Conservation (phyloP, 805 yeast species). For the Lipomyces orientalis region DNA sequence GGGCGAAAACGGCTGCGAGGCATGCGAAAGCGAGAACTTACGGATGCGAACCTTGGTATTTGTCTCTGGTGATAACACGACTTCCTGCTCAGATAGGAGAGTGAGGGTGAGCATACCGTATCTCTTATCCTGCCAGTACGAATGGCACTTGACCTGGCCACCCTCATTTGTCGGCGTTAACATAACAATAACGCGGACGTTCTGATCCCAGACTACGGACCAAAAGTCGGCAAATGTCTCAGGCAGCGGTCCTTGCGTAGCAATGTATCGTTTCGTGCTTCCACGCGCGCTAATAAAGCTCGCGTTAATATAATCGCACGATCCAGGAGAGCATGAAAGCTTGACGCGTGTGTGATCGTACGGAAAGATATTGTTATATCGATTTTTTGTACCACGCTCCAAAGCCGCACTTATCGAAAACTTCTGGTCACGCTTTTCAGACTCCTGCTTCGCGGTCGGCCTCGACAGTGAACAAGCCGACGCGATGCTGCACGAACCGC, state of each 20-base stretch:
- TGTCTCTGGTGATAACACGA: conserved; percentile 30
- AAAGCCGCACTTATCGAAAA: conserved; percentile 60
- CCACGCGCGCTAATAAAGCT: conserved; percentile 59
- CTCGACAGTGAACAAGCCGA: not conserved
- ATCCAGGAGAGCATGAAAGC: conserved; percentile 44
- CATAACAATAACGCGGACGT: conserved; percentile 70
- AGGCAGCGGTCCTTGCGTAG: conserved; percentile 89
- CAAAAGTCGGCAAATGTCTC: conserved; percentile 86
- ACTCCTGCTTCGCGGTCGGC: not conserved
- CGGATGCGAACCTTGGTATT: conserved; percentile 47
- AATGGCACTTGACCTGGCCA: conserved; percentile 80
- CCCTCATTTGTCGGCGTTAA: conserved; percentile 81
- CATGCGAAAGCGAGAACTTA: conserved; percentile 52
- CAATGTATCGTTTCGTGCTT: conserved; percentile 64
- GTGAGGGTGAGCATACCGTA: conserved; percentile 47
- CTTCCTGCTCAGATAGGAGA: conserved; percentile 40
- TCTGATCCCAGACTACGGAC: conserved; percentile 72
- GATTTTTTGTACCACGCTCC: conserved; percentile 77
- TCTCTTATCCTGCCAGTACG: conserved; percentile 77
- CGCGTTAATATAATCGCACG: conserved; percentile 81
- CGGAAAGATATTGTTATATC: conserved; percentile 88
- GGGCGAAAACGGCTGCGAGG: conserved; percentile 37
- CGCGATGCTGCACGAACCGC: conserved; percentile 16
- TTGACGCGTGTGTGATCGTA: conserved; percentile 85
- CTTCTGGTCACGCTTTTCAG: not conserved